Percentiles rank a stretch among this genome's conserved stretches.
These are phyloP conservation scores for Tuber brumale DNA, from an alignment of 495 filamentous ascomycete species.

Conservation along the genomic window DNA sequence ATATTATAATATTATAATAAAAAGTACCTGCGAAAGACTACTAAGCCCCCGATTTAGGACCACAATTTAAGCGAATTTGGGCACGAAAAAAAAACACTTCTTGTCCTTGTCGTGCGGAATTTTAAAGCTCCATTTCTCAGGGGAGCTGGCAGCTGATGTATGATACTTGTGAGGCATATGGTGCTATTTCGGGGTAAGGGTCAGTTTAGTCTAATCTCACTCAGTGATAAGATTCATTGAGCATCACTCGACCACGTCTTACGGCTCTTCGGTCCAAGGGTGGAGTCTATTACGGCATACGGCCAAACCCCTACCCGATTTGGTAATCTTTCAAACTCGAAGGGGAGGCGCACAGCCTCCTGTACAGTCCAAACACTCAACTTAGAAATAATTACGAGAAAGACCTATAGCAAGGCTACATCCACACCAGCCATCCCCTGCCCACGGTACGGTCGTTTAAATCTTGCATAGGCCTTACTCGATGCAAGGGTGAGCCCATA, in stretches of 20 bases:
- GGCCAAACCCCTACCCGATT: neutral
- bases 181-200: neutral
- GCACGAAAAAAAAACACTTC: neutral
- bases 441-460: neutral
- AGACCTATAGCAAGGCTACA: neutral
- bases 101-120: neutral
- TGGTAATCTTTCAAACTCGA: neutral
- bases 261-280: neutral
- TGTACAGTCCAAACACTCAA: neutral
- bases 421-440: neutral
- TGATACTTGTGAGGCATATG: neutral
- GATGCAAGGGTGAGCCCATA: neutral
- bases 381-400: neutral
- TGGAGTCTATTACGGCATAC: neutral
- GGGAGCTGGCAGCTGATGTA: neutral
- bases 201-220: neutral
- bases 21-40: neutral
- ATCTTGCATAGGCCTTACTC: neutral
- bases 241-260: neutral
- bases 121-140: neutral
- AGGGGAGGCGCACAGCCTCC: neutral
- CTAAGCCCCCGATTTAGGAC: neutral
- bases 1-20: neutral
- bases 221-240: neutral
- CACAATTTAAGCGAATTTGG: neutral